Evolutionary conservation across 2,329 filamentous ascomycete genomes (phyloP), one percentile per base, ranked within the genome.

Genomic region (Amauroascus niger): DNA sequence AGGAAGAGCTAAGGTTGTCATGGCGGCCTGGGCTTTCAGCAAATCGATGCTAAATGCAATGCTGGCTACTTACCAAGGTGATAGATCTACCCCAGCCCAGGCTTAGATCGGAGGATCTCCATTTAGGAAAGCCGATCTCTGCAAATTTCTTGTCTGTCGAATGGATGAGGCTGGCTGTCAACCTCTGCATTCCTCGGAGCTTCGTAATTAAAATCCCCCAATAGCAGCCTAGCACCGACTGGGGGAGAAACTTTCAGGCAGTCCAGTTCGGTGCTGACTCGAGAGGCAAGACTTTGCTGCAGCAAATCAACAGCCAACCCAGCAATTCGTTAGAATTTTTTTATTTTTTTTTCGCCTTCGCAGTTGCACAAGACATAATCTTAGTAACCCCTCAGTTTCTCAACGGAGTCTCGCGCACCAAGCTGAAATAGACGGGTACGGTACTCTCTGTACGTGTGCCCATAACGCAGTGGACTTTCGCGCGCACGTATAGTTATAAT

Each of bases 51-150:
- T 26, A 39, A 48, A 37, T 46, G 28, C 32, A 51, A 39, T 20
- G 35, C 26, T n/a, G 32, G 46, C 18, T 8, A 46, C 7, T 28
- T 32, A 22, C 30, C 8, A 35, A 44, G n/a, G 20, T 46, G 41
- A 52, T 41, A 46, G 41, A 52, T 52, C 50, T 52, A n/a, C 26
- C 39, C 20, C 32, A 52, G 50, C 16, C 50, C 50, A 52, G 41
- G 46, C 46, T 52, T 30, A 7, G 50, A 52, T 52, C 50, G 50
- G n/a, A 52, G 50, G 50, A 52, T 52, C 50, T 46, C 50, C 48
- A 22, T 45, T 46, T 18, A 30, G 50, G 41, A 44, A 33, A 35
- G 49, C 22, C 41, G 50, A 52, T 46, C 41, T 41, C 28, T 40
- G 50, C 22, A n/a, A 40, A 37, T 20, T 46, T 28, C 41, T 52